Percentiles rank a stretch among this genome's conserved stretches.
These are phyloP conservation scores for Jaapia argillacea DNA, from an alignment of 768 basidiomycete species.

Conservation along the genomic window DNA sequence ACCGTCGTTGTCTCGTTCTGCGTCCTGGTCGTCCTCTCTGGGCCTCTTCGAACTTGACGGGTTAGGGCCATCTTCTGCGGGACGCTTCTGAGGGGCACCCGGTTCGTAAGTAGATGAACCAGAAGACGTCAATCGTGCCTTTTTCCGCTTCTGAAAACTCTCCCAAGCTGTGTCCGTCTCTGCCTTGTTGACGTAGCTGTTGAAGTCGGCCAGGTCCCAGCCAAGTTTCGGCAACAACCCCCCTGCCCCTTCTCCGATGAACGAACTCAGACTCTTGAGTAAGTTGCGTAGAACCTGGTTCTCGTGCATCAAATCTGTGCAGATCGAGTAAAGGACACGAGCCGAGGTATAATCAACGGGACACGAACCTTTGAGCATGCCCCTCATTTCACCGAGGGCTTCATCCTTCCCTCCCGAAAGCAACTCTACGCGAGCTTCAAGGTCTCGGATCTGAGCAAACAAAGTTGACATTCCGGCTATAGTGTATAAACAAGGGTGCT, in stretches of 20 bases:
- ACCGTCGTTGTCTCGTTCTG: conserved; percentile 30
- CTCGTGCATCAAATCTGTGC: conserved; percentile 75
- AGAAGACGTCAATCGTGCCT: conserved; percentile 23
- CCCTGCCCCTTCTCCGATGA: conserved; percentile 83
- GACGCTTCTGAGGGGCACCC: conserved; percentile 34
- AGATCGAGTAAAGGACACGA: conserved; percentile 4
- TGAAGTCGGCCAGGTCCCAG: conserved; percentile 70
- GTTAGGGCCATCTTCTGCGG: conserved; percentile 38
- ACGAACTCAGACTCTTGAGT: conserved; percentile 62
- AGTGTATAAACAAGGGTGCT: conserved; percentile 10
- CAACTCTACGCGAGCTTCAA: conserved; percentile 92
- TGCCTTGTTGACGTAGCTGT: conserved; percentile 70
- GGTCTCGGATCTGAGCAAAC: conserved; percentile 70
- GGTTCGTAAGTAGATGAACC: conserved; percentile 13
- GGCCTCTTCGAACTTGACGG: conserved; percentile 38
- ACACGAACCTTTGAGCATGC: conserved; percentile 61
- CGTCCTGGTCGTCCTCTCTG: conserved; percentile 26
- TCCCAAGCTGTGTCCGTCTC: conserved; percentile 95
- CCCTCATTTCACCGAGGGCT: conserved; percentile 71
- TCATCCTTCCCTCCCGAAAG: conserved; percentile 90
- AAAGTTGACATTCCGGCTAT: neutral
- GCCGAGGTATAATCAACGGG: neutral
- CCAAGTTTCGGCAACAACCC: conserved; percentile 71
- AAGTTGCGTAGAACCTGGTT: conserved; percentile 78
- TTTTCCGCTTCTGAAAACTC: conserved; percentile 69